Evolutionary conservation across 2,329 filamentous ascomycete genomes (phyloP).

Genomic region (Ophiostoma angusticollis): DNA sequence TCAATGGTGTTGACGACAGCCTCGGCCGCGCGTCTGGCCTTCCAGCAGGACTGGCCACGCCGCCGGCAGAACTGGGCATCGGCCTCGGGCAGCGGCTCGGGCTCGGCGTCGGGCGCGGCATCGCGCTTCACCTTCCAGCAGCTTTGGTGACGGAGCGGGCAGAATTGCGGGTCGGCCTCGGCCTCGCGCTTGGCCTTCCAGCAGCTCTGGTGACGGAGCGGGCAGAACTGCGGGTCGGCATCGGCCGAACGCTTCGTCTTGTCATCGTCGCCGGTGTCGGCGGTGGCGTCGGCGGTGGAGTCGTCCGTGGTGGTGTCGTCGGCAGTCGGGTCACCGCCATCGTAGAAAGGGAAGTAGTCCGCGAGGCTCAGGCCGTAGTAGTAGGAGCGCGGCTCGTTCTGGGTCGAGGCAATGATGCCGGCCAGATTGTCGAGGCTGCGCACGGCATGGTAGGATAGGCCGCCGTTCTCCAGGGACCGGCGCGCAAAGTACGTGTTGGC

Average conservation of each 20-base stretch:
- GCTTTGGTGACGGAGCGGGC: slow-evolving; percentile 26
- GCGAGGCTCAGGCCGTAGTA: slow-evolving; percentile 13
- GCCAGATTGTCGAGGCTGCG: slow-evolving; percentile 14
- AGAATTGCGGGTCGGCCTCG: slow-evolving; percentile 19
- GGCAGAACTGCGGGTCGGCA: background rate
- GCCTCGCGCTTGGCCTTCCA: slow-evolving; percentile 1
- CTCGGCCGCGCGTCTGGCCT: slow-evolving; percentile 25
- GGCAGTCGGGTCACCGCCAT: too few relatives aligned
- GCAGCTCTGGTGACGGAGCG: background rate
- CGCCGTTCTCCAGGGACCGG: slow-evolving; percentile 12
- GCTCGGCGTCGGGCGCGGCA: slow-evolving; percentile 24
- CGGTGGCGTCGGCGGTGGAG: too few relatives aligned
- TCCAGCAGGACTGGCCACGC: slow-evolving; percentile 29
- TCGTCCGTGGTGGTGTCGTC: too few relatives aligned
- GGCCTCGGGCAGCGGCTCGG: slow-evolving; percentile 12
- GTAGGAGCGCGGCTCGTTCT: slow-evolving; percentile 14
- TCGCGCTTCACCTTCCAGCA: too few relatives aligned
- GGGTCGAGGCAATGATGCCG: slow-evolving; percentile 13
- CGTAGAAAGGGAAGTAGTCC: slow-evolving; percentile 13
- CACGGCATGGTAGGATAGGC: slow-evolving; percentile 12
- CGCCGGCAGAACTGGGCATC: slow-evolving; percentile 22
- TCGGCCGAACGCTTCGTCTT: slow-evolving; percentile 5
- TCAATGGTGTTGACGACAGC: slow-evolving; percentile 8
- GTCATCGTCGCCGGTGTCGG: background rate
- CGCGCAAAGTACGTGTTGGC: slow-evolving; percentile 6